These are phyloP conservation scores for Agaricus blazei DNA, from an alignment of 768 basidiomycete genomes.

Conservation along the genomic window DNA sequence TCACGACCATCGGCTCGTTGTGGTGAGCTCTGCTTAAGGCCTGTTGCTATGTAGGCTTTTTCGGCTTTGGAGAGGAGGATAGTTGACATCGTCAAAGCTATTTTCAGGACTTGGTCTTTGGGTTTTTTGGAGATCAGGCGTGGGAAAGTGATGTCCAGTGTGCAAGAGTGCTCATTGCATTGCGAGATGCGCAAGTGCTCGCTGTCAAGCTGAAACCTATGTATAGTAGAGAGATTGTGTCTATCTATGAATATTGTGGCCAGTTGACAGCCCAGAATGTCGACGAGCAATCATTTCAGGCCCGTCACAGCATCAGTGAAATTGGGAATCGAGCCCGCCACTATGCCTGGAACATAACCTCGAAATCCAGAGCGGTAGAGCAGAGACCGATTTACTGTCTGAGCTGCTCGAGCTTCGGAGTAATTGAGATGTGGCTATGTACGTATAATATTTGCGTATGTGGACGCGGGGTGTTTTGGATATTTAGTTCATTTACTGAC, in stretches of 20 bases:
- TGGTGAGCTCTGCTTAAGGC: constrained; percentile 53
- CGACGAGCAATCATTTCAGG: no score
- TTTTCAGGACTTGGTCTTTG: not conserved
- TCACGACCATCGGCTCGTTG: constrained; percentile 75
- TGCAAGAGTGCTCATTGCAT: not conserved
- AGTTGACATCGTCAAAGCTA: not conserved
- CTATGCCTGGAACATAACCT: no score
- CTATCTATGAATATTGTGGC: no score
- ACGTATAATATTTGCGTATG: constrained; percentile 3
- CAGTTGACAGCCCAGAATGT: no score
- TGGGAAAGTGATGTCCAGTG: not conserved
- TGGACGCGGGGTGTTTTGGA: not conserved
- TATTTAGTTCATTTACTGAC: constrained; percentile 11
- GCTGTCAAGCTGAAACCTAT: no score
- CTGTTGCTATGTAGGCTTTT: constrained; percentile 67
- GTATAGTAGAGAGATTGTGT: no score
- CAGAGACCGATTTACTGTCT: not conserved
- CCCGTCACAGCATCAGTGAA: not conserved
- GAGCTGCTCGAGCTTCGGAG: not conserved
- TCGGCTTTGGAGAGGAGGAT: constrained; percentile 68
- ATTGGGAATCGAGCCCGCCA: not conserved
- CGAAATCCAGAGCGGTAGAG: no score
- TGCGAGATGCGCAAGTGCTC: no score
- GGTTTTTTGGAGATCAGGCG: not conserved
- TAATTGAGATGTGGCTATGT: not conserved